phyloP scores from a whole-genome alignment of 139 green algal genomes.

The Trebouxia sp. region DNA sequence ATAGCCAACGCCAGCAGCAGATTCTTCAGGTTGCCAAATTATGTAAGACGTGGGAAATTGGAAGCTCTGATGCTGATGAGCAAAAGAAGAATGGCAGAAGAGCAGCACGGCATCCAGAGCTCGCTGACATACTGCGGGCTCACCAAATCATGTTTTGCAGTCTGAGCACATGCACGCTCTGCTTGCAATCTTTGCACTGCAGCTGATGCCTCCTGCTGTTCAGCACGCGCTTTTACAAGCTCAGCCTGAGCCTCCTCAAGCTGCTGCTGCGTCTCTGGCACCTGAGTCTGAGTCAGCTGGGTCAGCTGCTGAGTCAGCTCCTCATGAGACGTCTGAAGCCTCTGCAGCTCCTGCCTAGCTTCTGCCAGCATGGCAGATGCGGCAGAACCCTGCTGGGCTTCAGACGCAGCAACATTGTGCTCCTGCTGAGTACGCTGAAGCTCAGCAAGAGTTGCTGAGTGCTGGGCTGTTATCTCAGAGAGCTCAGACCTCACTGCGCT shows the following conservation, averaged over 20 bases:
- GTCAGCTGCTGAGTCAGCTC: constrained; percentile 10
- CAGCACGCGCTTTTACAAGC: neutral
- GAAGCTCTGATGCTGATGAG: no score
- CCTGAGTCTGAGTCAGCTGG: neutral
- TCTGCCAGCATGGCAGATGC: neutral
- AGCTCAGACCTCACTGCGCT: neutral
- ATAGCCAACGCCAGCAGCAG: no score
- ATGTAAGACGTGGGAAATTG: no score
- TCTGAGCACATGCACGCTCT: neutral
- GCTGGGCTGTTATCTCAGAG: neutral
- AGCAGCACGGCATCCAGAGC: no score
- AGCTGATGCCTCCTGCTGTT: neutral
- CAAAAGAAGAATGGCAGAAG: no score
- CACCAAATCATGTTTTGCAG: constrained; percentile 1
- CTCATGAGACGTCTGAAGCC: neutral
- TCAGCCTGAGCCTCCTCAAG: neutral
- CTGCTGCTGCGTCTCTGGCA: neutral
- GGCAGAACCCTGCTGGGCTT: neutral
- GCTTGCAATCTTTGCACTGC: constrained; percentile 11
- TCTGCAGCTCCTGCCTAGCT: neutral
- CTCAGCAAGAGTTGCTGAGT: neutral
- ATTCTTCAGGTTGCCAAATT: no score
- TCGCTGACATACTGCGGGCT: neutral
- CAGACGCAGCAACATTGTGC: neutral
- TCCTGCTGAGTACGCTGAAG: neutral